These are phyloP conservation scores for Begonia masoniana DNA, from an alignment of 306 rosid genomes.

Conservation along the genomic window DNA sequence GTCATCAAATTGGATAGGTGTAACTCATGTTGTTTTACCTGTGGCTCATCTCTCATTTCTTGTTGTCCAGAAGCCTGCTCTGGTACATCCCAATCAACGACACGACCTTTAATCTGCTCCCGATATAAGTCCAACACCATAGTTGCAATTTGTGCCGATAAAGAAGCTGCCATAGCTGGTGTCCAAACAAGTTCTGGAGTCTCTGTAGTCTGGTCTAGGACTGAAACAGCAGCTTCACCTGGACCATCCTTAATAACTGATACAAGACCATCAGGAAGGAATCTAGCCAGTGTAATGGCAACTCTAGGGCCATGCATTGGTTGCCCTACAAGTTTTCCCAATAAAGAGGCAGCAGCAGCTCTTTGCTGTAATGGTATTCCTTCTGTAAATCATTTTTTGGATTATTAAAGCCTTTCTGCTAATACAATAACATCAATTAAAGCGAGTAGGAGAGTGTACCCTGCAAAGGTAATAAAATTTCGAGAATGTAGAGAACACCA, in stretches of 20 bases:
- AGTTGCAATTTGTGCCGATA: conserved; percentile 89
- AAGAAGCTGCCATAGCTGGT: conserved; percentile 96
- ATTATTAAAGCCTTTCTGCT: neutral
- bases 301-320: conserved; percentile 99
- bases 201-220: conserved; percentile 88
- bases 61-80: conserved; percentile 97
- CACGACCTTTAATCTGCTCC: conserved; percentile 94
- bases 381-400: conserved; percentile 31
- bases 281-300: conserved; percentile 83
- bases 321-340: conserved; percentile 95
- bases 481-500: conserved; percentile 93
- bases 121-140: conserved; percentile 80
- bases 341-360: conserved; percentile 90
- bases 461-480: conserved; percentile 83
- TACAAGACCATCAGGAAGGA: conserved; percentile 95
- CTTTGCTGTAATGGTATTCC: conserved; percentile 91
- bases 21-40: conserved; percentile 38
- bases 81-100: conserved; percentile 94
- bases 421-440: conserved; percentile 5
- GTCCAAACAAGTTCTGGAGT: conserved; percentile 99
- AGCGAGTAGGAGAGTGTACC: conserved; percentile 28
- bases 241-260: conserved; percentile 97
- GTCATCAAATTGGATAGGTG: conserved; percentile 4
- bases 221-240: conserved; percentile 89
- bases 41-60: conserved; percentile 99